Percentiles rank a stretch among this genome's conserved stretches.
Evolutionary conservation across 192 early-diverging fungal species (phyloP).

Genomic region (Rhizophagus sp.): DNA sequence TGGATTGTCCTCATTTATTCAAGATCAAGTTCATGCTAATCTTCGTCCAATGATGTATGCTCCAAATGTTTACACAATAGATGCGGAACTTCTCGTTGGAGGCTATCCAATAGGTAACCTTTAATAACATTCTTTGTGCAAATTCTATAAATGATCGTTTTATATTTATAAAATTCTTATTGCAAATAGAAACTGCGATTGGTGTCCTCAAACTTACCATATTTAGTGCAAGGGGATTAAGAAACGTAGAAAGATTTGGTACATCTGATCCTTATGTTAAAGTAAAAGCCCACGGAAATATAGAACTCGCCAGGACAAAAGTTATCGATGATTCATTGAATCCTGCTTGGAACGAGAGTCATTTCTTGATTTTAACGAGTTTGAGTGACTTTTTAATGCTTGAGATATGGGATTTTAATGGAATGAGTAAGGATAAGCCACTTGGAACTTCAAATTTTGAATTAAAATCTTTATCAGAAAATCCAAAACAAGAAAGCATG

Average conservation of each 20-base stretch:
- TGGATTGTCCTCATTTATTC: conserved; percentile 76
- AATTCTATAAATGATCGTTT: not conserved
- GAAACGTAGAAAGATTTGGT: conserved; percentile 86
- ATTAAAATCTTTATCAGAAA: conserved; percentile 46
- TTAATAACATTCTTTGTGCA: conserved; percentile 25
- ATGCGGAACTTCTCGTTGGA: conserved; percentile 77
- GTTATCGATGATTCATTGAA: conserved; percentile 71
- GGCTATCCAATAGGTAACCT: conserved; percentile 57
- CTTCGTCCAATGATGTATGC: conserved; percentile 83
- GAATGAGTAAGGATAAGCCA: conserved; percentile 67
- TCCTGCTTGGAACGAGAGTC: conserved; percentile 86
- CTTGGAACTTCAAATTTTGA: conserved; percentile 64
- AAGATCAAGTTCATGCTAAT: conserved; percentile 70
- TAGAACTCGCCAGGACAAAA: conserved; percentile 61
- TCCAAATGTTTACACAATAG: conserved; percentile 77
- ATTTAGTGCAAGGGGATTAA: conserved; percentile 76
- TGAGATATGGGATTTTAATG: conserved; percentile 83
- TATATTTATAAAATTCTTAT: conserved; percentile 1
- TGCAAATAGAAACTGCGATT: conserved; percentile 61
- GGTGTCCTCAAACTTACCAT: conserved; percentile 86
- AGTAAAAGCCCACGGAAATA: conserved; percentile 72
- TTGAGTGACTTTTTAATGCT: conserved; percentile 73
- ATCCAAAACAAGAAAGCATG: conserved; percentile 45
- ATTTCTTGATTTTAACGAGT: conserved; percentile 74
- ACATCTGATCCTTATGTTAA: conserved; percentile 87